Evolutionary conservation across 139 green algal genomes (phyloP).

Genomic region (Monoraphidium neglectum): DNA sequence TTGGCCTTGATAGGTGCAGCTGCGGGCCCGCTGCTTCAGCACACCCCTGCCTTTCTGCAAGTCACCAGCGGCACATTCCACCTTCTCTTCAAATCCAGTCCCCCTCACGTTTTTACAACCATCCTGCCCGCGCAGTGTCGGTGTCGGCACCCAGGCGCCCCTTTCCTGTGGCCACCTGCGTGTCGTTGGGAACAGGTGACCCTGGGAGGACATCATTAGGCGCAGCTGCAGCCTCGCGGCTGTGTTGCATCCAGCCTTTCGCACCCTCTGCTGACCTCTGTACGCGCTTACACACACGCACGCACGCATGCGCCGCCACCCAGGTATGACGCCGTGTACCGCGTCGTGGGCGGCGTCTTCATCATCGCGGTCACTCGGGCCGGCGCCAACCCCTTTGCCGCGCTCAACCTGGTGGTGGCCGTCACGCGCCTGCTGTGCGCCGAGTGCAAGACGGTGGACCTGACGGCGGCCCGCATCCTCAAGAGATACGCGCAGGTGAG

Average conservation of each 20-base stretch:
- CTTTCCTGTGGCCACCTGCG: conserved; percentile 25
- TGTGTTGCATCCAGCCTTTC: no score
- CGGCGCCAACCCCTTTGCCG: conserved; percentile 20
- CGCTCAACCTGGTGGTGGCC: conserved; percentile 14
- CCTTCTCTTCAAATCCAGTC: background rate
- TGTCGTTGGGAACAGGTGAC: conserved; percentile 29
- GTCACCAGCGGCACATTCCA: no score
- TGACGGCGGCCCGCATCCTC: conserved; percentile 9
- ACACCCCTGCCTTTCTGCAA: no score
- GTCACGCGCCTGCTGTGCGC: conserved; percentile 27
- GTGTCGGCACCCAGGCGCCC: conserved; percentile 2
- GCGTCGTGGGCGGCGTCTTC: conserved; percentile 22
- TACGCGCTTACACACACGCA: no score
- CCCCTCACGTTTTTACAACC: background rate
- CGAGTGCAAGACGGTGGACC: conserved; percentile 25
- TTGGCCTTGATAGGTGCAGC: no score
- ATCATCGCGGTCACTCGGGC: conserved; percentile 18
- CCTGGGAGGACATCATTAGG: no score
- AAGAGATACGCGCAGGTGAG: conserved; percentile 33
- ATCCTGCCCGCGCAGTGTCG: background rate
- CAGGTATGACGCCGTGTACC: conserved; percentile 29
- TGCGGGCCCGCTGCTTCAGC: no score
- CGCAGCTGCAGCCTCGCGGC: no score
- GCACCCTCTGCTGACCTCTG: no score
- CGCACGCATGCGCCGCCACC: background rate